Evolutionary conservation across 108 stramenopile species (phyloP).

Genomic region (Hondaea fermentalgiana): DNA sequence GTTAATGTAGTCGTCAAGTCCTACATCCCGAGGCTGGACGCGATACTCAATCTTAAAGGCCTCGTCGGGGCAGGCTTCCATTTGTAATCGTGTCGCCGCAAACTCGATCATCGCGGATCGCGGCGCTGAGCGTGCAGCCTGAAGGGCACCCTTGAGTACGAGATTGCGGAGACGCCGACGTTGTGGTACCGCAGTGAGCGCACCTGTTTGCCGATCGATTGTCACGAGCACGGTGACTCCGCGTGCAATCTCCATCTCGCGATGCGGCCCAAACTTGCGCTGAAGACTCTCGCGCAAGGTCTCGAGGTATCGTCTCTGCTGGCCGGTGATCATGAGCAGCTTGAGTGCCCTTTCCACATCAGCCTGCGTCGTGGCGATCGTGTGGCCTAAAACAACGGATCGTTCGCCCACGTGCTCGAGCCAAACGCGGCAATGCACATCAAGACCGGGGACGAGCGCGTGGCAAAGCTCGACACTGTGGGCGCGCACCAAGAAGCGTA

Average conservation of each 20-base stretch:
- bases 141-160: too few relatives aligned
- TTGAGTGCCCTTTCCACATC: neutral
- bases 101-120: too few relatives aligned
- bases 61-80: neutral
- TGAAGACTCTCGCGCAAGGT: neutral
- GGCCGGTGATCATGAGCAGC: neutral
- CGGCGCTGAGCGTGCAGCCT: too few relatives aligned
- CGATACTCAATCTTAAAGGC: neutral
- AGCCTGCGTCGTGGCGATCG: neutral
- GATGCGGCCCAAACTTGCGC: neutral
- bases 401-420: neutral
- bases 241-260: neutral
- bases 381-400: neutral
- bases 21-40: neutral
- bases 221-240: neutral
- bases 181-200: neutral
- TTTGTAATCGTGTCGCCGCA: neutral
- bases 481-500: neutral
- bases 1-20: neutral
- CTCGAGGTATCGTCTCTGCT: neutral
- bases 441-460: neutral
- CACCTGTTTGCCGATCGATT: neutral
- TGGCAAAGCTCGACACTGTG: neutral
- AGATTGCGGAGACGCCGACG: too few relatives aligned
- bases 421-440: neutral